phyloP scores from a whole-genome alignment of 768 basidiomycete species.

The Postia placenta region DNA sequence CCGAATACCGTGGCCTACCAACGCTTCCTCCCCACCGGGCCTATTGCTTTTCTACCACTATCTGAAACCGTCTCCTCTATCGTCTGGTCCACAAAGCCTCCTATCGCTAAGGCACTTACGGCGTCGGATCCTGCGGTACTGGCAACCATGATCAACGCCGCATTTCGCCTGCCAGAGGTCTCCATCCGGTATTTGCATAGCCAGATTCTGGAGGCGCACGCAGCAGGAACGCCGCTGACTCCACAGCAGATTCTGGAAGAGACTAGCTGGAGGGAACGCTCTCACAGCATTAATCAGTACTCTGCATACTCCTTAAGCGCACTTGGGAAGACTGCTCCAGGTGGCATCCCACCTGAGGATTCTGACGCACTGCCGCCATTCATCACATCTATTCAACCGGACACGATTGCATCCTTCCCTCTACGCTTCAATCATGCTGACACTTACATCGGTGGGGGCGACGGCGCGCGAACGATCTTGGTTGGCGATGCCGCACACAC shows the following conservation, averaged over 20 bases:
- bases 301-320: conserved; percentile 57
- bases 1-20: conserved; percentile 86
- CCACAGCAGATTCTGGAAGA: conserved; percentile 49
- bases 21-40: conserved; percentile 90
- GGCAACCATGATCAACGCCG: conserved; percentile 78
- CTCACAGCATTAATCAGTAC: conserved; percentile 57
- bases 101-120: conserved; percentile 66
- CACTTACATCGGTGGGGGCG: conserved; percentile 71
- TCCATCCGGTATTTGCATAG: conserved; percentile 65
- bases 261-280: conserved; percentile 65
- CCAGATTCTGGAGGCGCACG: conserved; percentile 50
- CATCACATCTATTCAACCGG: conserved; percentile 62
- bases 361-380: conserved; percentile 68
- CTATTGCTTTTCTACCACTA: conserved; percentile 91
- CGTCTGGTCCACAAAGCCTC: conserved; percentile 89
- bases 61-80: conserved; percentile 74
- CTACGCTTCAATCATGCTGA: conserved; percentile 84
- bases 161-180: conserved; percentile 76
- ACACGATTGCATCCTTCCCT: conserved; percentile 85
- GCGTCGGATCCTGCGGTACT: conserved; percentile 59
- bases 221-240: conserved; percentile 39
- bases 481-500: conserved; percentile 97
- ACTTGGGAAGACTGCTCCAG: conserved; percentile 17
- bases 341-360: conserved; percentile 56
- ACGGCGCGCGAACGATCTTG: conserved; percentile 68